These are phyloP conservation scores for Cyanidiococcus yangmingshanensis DNA, from an alignment of 23 red algal genomes.

Conservation along the genomic window DNA sequence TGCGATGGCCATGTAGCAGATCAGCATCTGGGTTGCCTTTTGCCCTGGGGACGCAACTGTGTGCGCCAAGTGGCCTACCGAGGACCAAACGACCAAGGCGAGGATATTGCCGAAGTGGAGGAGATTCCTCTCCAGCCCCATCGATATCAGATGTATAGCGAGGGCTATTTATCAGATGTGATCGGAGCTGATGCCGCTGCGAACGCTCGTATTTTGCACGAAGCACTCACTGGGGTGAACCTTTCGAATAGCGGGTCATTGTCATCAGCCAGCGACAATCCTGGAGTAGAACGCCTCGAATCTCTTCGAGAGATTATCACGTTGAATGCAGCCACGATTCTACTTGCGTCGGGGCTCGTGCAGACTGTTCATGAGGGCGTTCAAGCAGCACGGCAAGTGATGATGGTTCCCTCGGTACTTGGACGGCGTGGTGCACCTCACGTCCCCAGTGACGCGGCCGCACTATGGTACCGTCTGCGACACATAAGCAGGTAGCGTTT, in stretches of 20 bases:
- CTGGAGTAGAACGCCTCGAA: neutral
- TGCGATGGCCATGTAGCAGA: neutral
- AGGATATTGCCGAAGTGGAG: neutral
- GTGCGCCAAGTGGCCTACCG: neutral
- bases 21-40: neutral
- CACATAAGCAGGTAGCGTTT: no score
- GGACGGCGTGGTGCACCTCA: neutral
- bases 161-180: neutral
- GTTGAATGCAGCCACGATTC: neutral
- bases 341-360: neutral
- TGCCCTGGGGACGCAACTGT: neutral
- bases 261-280: neutral
- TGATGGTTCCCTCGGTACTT: neutral
- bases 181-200: neutral
- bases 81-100: neutral
- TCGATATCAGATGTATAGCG: neutral
- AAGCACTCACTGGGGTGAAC: neutral
- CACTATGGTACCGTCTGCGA: neutral
- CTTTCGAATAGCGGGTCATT: no score
- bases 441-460: neutral
- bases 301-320: neutral
- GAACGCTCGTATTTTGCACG: neutral
- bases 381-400: neutral
- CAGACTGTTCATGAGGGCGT: constrained; percentile 2
- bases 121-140: neutral